Evolutionary conservation across 2,329 filamentous ascomycete genomes (phyloP).

Genomic region (Ascochyta clinopodiicola): DNA sequence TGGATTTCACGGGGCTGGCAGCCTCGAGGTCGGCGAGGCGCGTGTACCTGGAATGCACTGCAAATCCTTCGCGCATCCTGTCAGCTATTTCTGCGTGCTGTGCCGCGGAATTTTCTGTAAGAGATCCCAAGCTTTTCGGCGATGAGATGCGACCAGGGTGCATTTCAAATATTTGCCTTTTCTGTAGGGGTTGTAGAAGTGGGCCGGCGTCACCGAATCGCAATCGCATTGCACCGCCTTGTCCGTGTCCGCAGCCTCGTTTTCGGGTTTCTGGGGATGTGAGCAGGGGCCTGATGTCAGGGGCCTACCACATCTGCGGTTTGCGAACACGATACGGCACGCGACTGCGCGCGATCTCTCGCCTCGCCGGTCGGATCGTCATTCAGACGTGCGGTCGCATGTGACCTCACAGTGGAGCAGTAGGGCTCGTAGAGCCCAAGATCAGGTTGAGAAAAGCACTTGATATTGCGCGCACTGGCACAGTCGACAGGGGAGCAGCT

Average conservation of each 20-base stretch:
- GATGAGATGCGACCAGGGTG: constrained; percentile 7
- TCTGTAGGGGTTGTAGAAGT: neutral
- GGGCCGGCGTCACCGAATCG: neutral
- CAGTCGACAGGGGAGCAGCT: neutral
- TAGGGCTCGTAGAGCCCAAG: neutral
- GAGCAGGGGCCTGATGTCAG: constrained; percentile 10
- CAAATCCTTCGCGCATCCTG: constrained; percentile 8
- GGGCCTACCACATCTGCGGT: neutral
- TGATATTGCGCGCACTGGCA: neutral
- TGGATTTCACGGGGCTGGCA: constrained; percentile 10
- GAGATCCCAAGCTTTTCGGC: constrained; percentile 2
- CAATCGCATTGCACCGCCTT: constrained; percentile 6
- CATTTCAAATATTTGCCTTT: constrained; percentile 7
- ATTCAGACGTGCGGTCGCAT: constrained; percentile 8
- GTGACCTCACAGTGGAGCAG: constrained; percentile 5
- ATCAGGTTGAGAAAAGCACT: neutral
- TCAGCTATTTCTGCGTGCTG: constrained; percentile 10
- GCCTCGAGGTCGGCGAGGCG: constrained; percentile 13
- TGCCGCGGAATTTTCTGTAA: neutral
- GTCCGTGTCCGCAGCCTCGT: constrained; percentile 15
- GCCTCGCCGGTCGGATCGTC: constrained; percentile 3
- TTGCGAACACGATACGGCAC: neutral
- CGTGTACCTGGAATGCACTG: constrained; percentile 3
- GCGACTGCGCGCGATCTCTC: constrained; percentile 1
- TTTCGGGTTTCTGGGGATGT: constrained; percentile 13